These are phyloP conservation scores for Sporothrix inflata DNA, from an alignment of 2,329 filamentous ascomycete genomes.

Conservation along the genomic window DNA sequence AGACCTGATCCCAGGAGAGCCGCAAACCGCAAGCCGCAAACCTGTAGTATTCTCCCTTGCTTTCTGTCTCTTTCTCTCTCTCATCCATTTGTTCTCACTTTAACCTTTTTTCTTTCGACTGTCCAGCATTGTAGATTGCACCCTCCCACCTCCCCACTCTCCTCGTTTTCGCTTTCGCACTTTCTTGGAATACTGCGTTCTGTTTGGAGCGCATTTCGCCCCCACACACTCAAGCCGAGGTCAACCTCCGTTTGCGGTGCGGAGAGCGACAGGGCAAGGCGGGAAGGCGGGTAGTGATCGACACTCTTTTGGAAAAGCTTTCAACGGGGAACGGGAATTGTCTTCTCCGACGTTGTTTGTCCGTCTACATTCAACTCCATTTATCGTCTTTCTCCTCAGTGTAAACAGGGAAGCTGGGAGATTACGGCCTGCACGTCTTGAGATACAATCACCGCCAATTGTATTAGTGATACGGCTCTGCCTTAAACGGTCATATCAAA, in stretches of 20 bases:
- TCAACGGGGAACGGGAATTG: neutral
- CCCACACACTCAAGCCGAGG: conserved; percentile 5
- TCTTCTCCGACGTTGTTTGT: neutral
- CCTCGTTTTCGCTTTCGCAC: neutral
- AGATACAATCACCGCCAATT: neutral
- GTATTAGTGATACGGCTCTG: neutral
- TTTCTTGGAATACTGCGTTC: neutral
- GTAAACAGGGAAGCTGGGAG: neutral
- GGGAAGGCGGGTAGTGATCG: neutral
- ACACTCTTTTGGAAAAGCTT: neutral
- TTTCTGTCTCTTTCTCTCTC: neutral
- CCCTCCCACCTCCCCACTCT: neutral
- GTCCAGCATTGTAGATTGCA: too few relatives aligned
- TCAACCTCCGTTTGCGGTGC: neutral
- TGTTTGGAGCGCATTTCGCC: neutral
- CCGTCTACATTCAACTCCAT: neutral
- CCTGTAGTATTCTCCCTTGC: too few relatives aligned
- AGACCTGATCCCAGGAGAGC: neutral
- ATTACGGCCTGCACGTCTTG: neutral
- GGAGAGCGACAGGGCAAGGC: neutral
- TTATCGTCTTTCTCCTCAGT: neutral
- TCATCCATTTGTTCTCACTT: neutral
- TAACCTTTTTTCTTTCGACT: neutral
- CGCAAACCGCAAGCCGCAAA: too few relatives aligned
- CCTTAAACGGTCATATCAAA: neutral